Conservation (phyloP, 768 basidiomycete genomes). For the Pisolithus sp. region DNA sequence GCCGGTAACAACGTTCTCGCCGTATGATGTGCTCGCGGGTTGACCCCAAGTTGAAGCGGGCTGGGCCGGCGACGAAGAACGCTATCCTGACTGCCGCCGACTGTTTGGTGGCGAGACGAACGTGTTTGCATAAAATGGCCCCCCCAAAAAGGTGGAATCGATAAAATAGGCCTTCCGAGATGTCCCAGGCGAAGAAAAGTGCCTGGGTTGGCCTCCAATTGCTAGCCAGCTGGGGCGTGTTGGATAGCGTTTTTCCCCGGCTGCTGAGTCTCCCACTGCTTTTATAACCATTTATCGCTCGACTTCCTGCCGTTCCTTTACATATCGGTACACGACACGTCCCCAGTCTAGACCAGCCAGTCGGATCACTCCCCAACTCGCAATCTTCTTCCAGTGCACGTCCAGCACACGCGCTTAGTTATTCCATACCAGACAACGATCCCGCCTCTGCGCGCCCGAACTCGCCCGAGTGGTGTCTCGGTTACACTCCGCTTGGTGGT, state of each 20-base stretch:
- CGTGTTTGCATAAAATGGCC: conserved; percentile 27
- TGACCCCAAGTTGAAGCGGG: conserved; percentile 8
- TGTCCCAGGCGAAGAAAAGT: not conserved
- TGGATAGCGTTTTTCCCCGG: conserved; percentile 5
- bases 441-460: too few species aligned
- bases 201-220: not conserved
- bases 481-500: not conserved
- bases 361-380: conserved; percentile 3
- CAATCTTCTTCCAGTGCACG: conserved; percentile 2
- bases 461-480: not conserved
- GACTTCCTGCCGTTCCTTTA: conserved; percentile 18
- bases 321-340: conserved; percentile 19
- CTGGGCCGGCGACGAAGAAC: conserved; percentile 10
- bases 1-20: not conserved
- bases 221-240: too few species aligned
- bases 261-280: conserved; percentile 9
- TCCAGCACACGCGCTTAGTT: too few species aligned
- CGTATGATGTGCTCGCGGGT: conserved; percentile 1
- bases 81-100: conserved; percentile 13
- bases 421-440: too few species aligned
- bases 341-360: conserved; percentile 7
- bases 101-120: conserved; percentile 23
- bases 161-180: conserved; percentile 3
- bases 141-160: not conserved
- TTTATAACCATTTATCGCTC: conserved; percentile 23